phyloP scores from a whole-genome alignment of 345 rosid species.

The Populus pruinosa region DNA sequence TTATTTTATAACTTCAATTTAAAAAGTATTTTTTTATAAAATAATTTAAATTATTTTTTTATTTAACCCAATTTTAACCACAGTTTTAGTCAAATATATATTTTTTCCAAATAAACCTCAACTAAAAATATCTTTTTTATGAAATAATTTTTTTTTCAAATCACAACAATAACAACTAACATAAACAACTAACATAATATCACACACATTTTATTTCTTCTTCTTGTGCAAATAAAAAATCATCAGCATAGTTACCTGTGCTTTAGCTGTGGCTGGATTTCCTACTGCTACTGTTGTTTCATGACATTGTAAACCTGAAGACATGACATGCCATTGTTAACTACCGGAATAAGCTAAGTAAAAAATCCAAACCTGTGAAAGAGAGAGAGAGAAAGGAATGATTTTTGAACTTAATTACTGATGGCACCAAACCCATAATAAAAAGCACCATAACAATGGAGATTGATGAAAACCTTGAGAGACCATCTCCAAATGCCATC shows the following conservation, averaged over 20 bases:
- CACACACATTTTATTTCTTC: no score
- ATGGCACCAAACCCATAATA: conserved; percentile 17
- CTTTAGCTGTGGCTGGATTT: background rate
- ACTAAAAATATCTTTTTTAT: no score
- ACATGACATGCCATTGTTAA: background rate
- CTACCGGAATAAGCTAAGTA: background rate
- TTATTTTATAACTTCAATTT: no score
- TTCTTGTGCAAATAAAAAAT: no score
- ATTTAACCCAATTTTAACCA: no score
- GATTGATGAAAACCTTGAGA: conserved; percentile 14
- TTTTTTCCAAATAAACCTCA: no score
- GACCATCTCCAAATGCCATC: conserved; percentile 18
- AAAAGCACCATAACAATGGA: conserved; percentile 10
- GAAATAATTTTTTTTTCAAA: no score
- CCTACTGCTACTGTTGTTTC: conserved; percentile 7
- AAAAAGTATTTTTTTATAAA: no score
- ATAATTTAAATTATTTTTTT: no score
- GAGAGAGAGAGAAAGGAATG: background rate
- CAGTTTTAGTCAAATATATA: no score
- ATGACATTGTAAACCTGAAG: conserved; percentile 21
- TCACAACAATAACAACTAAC: no score
- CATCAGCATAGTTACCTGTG: conserved; percentile 4
- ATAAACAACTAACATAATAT: no score
- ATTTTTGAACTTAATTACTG: background rate
- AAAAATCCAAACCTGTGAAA: background rate